These are phyloP conservation scores for Nannizziopsis arthrosporioides DNA, from an alignment of 2,329 filamentous ascomycete species.

Conservation along the genomic window DNA sequence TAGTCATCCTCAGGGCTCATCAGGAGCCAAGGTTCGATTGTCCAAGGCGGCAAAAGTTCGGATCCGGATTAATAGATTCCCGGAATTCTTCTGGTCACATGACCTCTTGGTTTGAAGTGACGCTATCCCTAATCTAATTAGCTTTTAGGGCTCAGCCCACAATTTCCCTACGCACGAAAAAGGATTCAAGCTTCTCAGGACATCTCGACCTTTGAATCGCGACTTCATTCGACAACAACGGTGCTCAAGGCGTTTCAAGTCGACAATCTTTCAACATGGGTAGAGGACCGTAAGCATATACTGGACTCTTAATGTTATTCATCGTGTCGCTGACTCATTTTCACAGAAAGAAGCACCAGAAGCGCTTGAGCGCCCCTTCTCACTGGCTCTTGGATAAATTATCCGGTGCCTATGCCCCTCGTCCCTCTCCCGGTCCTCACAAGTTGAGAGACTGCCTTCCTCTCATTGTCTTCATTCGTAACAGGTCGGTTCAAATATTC, in stretches of 20 bases:
- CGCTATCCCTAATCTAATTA: not conserved
- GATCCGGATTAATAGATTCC: no score
- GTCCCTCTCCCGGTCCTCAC: constrained; percentile 77
- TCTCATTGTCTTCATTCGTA: constrained; percentile 94
- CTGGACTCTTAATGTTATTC: not conserved
- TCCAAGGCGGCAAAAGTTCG: no score
- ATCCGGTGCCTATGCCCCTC: constrained; percentile 70
- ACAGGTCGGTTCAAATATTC: constrained; percentile 38
- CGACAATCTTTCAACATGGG: constrained; percentile 39
- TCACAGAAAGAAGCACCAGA: constrained; percentile 93
- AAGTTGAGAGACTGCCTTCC: constrained; percentile 99
- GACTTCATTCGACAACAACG: constrained; percentile 14
- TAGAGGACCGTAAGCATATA: constrained; percentile 46
- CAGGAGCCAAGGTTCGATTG: no score
- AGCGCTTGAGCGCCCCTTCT: constrained; percentile 96
- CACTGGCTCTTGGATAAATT: constrained; percentile 99
- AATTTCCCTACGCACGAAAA: constrained; percentile 7
- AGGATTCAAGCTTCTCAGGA: constrained; percentile 5
- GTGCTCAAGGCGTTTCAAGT: constrained; percentile 11
- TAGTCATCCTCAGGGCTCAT: no score
- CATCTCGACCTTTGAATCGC: constrained; percentile 10
- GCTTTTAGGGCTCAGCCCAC: constrained; percentile 10
- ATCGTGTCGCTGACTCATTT: not conserved
- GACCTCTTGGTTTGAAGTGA: no score
- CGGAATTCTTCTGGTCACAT: no score